Evolutionary conservation across 768 basidiomycete genomes (phyloP), one percentile per base, ranked within the genome.

Genomic region (Kwoniella sp.): DNA sequence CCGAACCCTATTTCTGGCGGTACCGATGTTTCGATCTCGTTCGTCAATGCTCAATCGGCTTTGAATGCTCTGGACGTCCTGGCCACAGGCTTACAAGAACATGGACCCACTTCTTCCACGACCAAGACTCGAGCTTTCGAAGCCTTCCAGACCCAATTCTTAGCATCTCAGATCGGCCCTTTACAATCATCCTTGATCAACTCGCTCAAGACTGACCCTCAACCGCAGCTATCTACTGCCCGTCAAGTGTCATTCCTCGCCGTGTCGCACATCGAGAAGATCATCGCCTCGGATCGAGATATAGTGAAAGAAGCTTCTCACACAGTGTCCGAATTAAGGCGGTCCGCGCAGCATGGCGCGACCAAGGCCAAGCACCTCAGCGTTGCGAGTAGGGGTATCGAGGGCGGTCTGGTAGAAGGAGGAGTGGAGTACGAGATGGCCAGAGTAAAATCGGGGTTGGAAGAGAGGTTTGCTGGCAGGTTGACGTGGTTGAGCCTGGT

Each of bases 401-500:
- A 68, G 23, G 66, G 68, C 22, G 68, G 68, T 4, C 17, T 68
- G 20, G 51, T 73, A 28, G 57, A 72, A 65, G 67, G 74, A 20
- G 65, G 63, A 9, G 73, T 76, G n/a, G 41, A 68, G 25, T 31
- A 68, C 20, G 69, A 67, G 61, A 31, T 78, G 53, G 25, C 37
- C 2, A 50, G 37, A 17, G 48, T 48, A 1, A 55, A 65, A 29
- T 4, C 5, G 3, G 63, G 61, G 0, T 34, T 79, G 22, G 53
- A 68, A 31, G 37, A 55, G 4, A 56, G 58, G 4, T 67, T 75
- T 25, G 26, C 30, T 20, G 58, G 60, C 29, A 63, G 69, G 30
- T 67, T 71, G 53, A 72, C 54, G n/a, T 77, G 77, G 71, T 55
- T 76, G 15, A 61, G 60, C 0, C 66, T 76, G 5, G 47, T 73